A percentile compares a stretch with the other conserved stretches of the same genome.
These are phyloP conservation scores for Ampelocalamus luodianensis DNA, from an alignment of 176 grass and related monocot genomes.

Conservation along the genomic window DNA sequence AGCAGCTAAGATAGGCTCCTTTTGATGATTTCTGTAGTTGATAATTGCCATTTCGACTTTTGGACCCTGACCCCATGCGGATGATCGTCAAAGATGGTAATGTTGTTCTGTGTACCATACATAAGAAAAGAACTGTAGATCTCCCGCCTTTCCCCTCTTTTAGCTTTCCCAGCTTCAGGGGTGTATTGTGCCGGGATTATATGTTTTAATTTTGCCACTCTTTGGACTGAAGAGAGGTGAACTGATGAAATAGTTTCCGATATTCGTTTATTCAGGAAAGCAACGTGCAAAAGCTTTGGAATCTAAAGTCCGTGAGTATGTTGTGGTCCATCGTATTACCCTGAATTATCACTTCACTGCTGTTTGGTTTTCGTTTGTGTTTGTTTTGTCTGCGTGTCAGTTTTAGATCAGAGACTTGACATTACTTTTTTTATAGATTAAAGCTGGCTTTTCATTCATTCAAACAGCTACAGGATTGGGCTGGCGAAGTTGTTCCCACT, in stretches of 20 bases:
- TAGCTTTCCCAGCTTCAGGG: conserved; percentile 54
- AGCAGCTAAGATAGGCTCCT: conserved; percentile 49
- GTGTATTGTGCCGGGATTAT: conserved; percentile 46
- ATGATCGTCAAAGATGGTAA: conserved; percentile 47
- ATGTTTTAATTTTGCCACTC: conserved; percentile 36
- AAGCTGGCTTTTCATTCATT: too few relatives aligned
- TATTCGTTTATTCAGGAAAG: conserved; percentile 45
- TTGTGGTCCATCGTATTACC: background rate
- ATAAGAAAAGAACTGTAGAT: conserved; percentile 54
- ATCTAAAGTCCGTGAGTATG: background rate
- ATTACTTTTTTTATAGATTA: background rate
- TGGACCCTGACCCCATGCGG: conserved; percentile 47
- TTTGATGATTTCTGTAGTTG: conserved; percentile 58
- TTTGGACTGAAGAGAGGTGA: conserved; percentile 39
- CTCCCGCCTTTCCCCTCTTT: conserved; percentile 14
- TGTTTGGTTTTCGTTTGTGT: background rate
- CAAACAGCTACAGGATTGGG: too few relatives aligned
- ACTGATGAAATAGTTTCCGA: conserved; percentile 41
- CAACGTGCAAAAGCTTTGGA: conserved; percentile 9
- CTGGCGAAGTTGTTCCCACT: too few relatives aligned
- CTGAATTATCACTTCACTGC: background rate
- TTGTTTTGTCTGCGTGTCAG: background rate
- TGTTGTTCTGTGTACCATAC: conserved; percentile 57
- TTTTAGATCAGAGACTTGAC: background rate
- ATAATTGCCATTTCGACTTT: conserved; percentile 54